A percentile compares a stretch with the other conserved stretches of the same genome.
Evolutionary conservation across 345 rosid genomes (phyloP).

Genomic region (Fremontodendron californicum): DNA sequence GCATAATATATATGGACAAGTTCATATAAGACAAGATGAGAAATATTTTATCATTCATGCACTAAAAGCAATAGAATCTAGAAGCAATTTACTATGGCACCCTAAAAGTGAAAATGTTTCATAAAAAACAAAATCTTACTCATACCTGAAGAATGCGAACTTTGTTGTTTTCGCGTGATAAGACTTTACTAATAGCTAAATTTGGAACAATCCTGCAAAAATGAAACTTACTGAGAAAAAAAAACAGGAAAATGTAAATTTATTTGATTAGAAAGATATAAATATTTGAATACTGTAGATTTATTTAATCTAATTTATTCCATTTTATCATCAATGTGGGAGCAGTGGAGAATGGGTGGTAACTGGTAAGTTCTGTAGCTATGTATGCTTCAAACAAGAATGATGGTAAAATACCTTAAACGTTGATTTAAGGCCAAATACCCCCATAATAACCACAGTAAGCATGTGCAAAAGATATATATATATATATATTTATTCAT

Average conservation of each 20-base stretch:
- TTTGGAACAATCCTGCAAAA: slow-evolving; percentile 87
- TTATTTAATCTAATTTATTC: slow-evolving; percentile 1
- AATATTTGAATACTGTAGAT: background rate
- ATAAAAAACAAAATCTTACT: background rate
- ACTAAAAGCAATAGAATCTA: background rate
- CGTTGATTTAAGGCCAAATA: background rate
- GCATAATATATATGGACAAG: background rate
- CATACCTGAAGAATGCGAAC: slow-evolving; percentile 91
- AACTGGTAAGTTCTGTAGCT: background rate
- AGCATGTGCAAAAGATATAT: background rate
- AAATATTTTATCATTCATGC: background rate
- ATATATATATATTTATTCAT: background rate
- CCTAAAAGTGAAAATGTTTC: background rate
- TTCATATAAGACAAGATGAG: background rate
- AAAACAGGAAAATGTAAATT: background rate
- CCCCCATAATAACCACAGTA: background rate
- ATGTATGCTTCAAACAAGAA: background rate
- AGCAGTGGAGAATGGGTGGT: background rate
- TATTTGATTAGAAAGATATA: background rate
- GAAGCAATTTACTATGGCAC: background rate
- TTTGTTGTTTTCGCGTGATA: slow-evolving; percentile 86
- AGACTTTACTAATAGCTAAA: slow-evolving; percentile 84
- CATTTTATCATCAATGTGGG: background rate
- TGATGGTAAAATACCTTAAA: background rate
- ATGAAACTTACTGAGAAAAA: slow-evolving; percentile 9